Base-by-base conservation (phyloP, 1,139 yeast species). In the Candida albicans region DNA sequence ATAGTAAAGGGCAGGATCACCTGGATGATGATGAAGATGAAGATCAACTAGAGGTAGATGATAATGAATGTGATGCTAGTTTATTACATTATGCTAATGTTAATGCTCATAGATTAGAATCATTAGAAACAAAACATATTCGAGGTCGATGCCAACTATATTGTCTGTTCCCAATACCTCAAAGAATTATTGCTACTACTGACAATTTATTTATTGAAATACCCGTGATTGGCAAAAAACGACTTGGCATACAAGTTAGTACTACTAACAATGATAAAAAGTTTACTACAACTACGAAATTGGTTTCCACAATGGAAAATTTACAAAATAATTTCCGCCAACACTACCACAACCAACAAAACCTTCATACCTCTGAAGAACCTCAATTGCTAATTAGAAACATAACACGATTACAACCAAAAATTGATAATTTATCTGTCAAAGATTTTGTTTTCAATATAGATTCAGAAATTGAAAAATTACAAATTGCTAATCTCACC, bases 101-200 rank as follows among this genome's bases (percentile, higher is more conserved):
- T 25, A 64, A 64, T 46, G 68, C 71, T 30, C 70, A 68, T 52
- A 62, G 59, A 58, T 48, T 70, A 52, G 75, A 70, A 52, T 53
- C 68, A 22, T 65, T 65, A 49, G 44, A 57, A 34, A 67, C 62
- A 36, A 70, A 70, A 49, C 65, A 67, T 6, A 48, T 54, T 24
- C 59, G 75, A 32, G 68, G 70, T 8, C 65, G 66, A 68, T 57
- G 65, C 29, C 60, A 67, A 45, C 54, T 70, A 38, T 70, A 67
- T 49, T 68, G 75, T 48, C 44, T 52, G 13, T 64, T 64, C 45
- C 63, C 62, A 4, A 55, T 65, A 4, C 75, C 75, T 4, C 47
- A 56, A 7, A 53, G 56, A 18, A 43, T 70, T 2, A 52, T 63
- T 32, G 56, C 62, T 2, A 56, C 63, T 10, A 59, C 65, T 9